Conservation (phyloP, 208 protist species). For the Zelonia costaricensis region DNA sequence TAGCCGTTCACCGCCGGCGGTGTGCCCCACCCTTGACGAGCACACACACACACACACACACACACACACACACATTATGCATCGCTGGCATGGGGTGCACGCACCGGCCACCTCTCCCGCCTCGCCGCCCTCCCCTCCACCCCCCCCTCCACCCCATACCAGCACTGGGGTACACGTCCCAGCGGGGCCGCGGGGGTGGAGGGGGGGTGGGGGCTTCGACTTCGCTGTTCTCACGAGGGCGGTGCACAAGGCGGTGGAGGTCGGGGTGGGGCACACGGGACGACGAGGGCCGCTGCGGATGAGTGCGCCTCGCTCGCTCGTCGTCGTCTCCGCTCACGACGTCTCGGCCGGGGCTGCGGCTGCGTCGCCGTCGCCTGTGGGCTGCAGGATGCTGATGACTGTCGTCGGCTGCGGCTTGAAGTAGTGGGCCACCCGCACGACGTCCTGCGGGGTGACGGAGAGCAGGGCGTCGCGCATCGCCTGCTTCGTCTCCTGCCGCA, state of each 20-base stretch:
- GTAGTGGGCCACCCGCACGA: slow-evolving; percentile 59
- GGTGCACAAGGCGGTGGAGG: too few species aligned
- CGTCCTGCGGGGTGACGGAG: slow-evolving; percentile 58
- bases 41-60: background rate
- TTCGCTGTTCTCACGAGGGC: too few species aligned
- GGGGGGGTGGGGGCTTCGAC: too few species aligned
- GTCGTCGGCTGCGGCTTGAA: slow-evolving; percentile 35
- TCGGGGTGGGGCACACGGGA: too few species aligned
- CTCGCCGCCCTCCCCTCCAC: too few species aligned
- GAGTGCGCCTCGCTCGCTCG: too few species aligned
- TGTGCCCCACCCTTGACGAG: background rate
- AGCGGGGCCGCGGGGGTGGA: too few species aligned
- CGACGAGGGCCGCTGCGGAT: too few species aligned
- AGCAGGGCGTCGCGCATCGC: slow-evolving; percentile 76
- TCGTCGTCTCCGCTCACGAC: background rate
- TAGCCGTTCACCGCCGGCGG: background rate
- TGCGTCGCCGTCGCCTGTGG: slow-evolving; percentile 1
- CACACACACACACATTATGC: background rate
- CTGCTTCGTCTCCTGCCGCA: slow-evolving; percentile 70
- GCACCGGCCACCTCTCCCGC: too few species aligned
- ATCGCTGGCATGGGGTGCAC: too few species aligned
- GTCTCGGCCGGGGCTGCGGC: background rate
- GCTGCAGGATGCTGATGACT: slow-evolving; percentile 37
- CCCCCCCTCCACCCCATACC: too few species aligned
- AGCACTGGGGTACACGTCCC: too few species aligned